Evolutionary conservation across 169 alveolate genomes (phyloP), one percentile per base, ranked within the genome.

Genomic region (Neospora caninum): DNA sequence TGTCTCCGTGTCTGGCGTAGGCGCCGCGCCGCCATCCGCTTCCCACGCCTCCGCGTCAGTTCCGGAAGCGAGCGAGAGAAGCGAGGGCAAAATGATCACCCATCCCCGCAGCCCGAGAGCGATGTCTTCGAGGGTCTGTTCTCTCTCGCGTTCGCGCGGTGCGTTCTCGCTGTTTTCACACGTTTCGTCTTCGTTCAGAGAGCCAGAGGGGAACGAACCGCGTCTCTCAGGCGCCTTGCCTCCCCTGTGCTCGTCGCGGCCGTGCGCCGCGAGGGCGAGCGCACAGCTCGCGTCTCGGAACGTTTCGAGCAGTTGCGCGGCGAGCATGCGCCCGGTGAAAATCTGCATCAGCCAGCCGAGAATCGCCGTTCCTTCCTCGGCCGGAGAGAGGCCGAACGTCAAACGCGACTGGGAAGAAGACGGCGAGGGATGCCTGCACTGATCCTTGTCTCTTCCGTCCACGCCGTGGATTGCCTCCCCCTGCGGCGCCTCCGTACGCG

Each of bases 291-390:
- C 64, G 38, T 25, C 34, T 2, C 69, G 89, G 25, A 82, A 82
- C 25, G 89, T 82, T 0, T 41, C 89, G 13, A 82, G 6, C 64
- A 82, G 36, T 9, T 42, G 53, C 34, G 67, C 64, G 22, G 89
- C 53, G 34, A 82, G 67, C 39, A 43, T 31, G 2, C 89, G 53
- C 6, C 89, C 89, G 7, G 64, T 42, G 64, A 38, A 22, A 10
- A 82, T 25, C 89, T 82, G 89, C 53, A 82, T 13, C 39, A 82
- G 89, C 53, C 89, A 39, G 53, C 89, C 89, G 38, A 82, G 41
- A 22, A 82, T 27, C 42, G 89, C 53, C 20, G 39, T 31, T 22
- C 89, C 89, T 41, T 38, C 45, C 86, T 78, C 86, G 39, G 1
- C 86, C 39, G 7, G 45, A 10, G 86, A 78, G 39, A 78, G 86